A percentile compares a stretch with the other conserved stretches of the same genome.
phyloP scores from a whole-genome alignment of 2,329 filamentous ascomycete genomes.

The Ceratocystis colombiana region DNA sequence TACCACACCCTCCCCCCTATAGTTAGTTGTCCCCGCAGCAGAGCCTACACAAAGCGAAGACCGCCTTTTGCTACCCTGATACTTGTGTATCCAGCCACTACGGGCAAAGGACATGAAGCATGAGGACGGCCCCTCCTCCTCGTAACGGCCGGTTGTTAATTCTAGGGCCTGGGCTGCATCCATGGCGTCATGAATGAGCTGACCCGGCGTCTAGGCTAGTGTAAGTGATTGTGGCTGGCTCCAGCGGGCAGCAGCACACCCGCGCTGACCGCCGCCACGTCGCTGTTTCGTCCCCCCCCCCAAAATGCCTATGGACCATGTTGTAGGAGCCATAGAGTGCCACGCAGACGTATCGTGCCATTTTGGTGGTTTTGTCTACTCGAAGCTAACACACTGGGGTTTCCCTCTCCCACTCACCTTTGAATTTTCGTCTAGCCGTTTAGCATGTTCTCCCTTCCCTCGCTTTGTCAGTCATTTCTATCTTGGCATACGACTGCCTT shows the following conservation, averaged over 20 bases:
- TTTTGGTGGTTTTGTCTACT: background rate
- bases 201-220: background rate
- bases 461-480: background rate
- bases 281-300: background rate
- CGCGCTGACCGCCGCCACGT: background rate
- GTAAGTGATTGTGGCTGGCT: background rate
- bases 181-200: conserved; percentile 10
- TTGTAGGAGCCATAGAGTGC: background rate
- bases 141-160: background rate
- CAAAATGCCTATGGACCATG: background rate
- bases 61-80: background rate
- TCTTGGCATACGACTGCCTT: no score
- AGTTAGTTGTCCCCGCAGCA: background rate
- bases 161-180: background rate
- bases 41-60: background rate
- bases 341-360: background rate
- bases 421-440: background rate
- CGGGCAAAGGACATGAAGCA: background rate
- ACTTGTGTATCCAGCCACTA: conserved; percentile 1
- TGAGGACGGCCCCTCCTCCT: background rate
- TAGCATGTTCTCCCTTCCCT: background rate
- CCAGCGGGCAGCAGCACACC: background rate
- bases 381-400: background rate
- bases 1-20: background rate
- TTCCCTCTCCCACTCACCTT: background rate